Percentiles rank a stretch among this genome's conserved stretches.
Evolutionary conservation across 1,139 yeast species (phyloP).

Genomic region (Hanseniaspora uvarum): DNA sequence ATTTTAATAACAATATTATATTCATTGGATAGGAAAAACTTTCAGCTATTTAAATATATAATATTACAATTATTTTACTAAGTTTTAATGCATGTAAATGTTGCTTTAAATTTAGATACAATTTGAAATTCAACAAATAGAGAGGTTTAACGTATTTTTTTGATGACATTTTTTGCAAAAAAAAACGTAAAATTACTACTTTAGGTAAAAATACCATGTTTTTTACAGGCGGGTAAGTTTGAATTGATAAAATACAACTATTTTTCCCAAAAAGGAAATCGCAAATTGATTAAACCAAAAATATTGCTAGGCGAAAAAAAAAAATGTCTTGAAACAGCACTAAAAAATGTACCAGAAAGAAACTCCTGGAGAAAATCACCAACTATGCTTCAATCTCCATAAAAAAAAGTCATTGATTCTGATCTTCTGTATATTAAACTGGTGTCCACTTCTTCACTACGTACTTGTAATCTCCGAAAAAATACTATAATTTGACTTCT

Average conservation of each 20-base stretch:
- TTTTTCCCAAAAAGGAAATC: background rate
- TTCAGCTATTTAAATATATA: background rate
- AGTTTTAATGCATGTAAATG: background rate
- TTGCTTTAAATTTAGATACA: background rate
- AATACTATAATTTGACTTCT: no score
- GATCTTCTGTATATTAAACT: no score
- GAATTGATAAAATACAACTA: background rate
- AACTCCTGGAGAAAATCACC: background rate
- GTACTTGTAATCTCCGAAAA: no score
- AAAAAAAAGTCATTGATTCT: no score
- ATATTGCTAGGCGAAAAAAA: background rate
- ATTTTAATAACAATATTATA: background rate
- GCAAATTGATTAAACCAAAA: background rate
- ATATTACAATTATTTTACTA: background rate
- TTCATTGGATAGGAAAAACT: background rate
- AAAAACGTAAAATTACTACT: background rate
- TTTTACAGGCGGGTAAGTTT: background rate
- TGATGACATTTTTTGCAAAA: background rate
- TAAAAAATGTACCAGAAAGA: no score
- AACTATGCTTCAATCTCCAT: no score
- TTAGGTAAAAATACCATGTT: background rate
- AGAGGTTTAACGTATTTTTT: background rate
- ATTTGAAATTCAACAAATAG: background rate
- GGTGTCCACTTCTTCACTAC: no score
- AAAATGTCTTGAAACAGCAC: no score